These are phyloP conservation scores for Populus alba DNA, from an alignment of 345 rosid species.

Conservation along the genomic window DNA sequence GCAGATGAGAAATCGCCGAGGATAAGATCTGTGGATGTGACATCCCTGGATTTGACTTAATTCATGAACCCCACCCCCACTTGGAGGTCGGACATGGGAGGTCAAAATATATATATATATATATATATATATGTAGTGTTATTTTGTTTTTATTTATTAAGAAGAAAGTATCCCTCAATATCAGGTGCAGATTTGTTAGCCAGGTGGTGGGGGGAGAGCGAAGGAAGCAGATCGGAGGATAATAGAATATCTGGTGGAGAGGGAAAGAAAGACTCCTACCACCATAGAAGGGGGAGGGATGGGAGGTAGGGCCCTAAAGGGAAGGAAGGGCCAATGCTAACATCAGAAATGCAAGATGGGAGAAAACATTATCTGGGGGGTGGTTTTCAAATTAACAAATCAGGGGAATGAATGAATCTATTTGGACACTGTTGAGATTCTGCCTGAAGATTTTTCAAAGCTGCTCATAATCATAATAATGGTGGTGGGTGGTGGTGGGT, in stretches of 20 bases:
- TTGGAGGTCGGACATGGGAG: neutral
- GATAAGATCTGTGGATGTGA: conserved; percentile 54
- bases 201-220: neutral
- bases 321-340: conserved; percentile 6
- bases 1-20: conserved; percentile 58
- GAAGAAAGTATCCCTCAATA: conserved; percentile 5
- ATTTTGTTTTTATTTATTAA: neutral
- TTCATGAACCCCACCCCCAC: conserved; percentile 1
- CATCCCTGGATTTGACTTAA: conserved; percentile 40
- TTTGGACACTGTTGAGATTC: conserved; percentile 46
- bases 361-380: neutral
- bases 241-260: neutral
- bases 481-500: conserved; percentile 15
- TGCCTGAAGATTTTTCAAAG: conserved; percentile 37
- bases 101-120: neutral
- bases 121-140: neutral
- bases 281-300: neutral
- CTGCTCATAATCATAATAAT: conserved; percentile 14
- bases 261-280: neutral
- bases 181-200: conserved; percentile 22
- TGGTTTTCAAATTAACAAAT: neutral
- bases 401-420: conserved; percentile 23
- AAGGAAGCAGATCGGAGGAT: neutral
- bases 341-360: conserved; percentile 10
- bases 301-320: conserved; percentile 2